Evolutionary conservation across 164 flowering plant genomes (phyloP), one percentile per base, ranked within the genome.

Genomic region (Buxus sempervirens): DNA sequence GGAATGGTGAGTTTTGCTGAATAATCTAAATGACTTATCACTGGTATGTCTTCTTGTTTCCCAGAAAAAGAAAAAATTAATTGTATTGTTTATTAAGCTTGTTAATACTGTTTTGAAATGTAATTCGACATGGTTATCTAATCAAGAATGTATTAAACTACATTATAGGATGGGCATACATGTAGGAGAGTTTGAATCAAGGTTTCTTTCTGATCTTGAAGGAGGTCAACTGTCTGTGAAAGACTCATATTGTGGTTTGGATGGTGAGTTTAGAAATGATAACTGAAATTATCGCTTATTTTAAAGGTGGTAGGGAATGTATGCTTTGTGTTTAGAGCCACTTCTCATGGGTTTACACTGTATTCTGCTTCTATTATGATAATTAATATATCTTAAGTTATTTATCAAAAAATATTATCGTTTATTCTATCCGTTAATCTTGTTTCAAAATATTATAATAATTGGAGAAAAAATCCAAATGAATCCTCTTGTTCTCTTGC

Each of bases 181-280:
- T 80, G 83, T 80, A 0, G 86, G 92, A 42, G 96, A 88, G 23
- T 88, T 92, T 64, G 97, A 92, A 70, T 84, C 90, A 15, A 67
- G 53, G 56, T 92, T 81, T 72, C 71, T 92, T n/a, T 79, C 80
- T 70, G 97, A 92, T 73, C 85, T 92, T 63, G 88, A 80, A 66
- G 80, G 82, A 73, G 96, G 94, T 41, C 70, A 76, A 55, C 63
- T 88, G 73, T 70, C 76, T 54, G 45, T 27, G 25, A 75, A 78
- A 59, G 77, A 80, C 18, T 74, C 70, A 5, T 78, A 68, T 76
- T 76, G 75, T 76, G 88, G 82, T 67, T 77, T 90, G 66, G 91
- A 90, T 82, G 96, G 97, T 90, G 54, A 70, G 49, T 28, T 41
- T 65, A 24, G 20, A 14, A 48, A 63, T 60, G 21, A 13, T 22